phyloP scores from a whole-genome alignment of 495 filamentous ascomycete genomes.

The Penicillium pulvis region DNA sequence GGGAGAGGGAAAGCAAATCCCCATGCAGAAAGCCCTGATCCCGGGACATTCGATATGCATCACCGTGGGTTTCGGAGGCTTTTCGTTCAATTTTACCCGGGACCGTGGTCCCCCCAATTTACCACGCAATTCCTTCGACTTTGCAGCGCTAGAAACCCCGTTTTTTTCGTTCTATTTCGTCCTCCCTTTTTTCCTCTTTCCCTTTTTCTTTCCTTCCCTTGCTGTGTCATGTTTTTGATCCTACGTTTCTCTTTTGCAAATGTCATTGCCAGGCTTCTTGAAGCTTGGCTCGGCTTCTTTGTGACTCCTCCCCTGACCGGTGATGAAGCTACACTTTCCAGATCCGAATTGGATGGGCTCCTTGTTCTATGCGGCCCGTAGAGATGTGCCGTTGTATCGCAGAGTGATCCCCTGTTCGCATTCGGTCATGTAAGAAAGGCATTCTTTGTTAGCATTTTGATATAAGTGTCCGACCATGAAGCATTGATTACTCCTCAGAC shows the following conservation, averaged over 20 bases:
- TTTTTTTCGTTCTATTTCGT: constrained; percentile 26
- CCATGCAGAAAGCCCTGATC: constrained; percentile 29
- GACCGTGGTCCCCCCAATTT: constrained; percentile 1
- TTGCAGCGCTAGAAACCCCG: constrained; percentile 43
- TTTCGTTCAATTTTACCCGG: constrained; percentile 22
- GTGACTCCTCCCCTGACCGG: constrained; percentile 5
- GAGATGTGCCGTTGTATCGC: constrained; percentile 9
- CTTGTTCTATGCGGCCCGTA: constrained; percentile 21
- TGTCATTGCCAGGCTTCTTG: constrained; percentile 21
- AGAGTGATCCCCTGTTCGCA: constrained; percentile 2
- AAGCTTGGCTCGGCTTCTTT: constrained; percentile 18
- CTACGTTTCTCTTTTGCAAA: constrained; percentile 24
- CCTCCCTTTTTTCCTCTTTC: constrained; percentile 25
- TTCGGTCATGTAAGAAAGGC: constrained; percentile 13
- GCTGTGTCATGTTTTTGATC: constrained; percentile 11
- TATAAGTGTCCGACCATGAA: constrained; percentile 10
- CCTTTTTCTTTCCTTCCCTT: constrained; percentile 17
- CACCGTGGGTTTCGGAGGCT: constrained; percentile 32
- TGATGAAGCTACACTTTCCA: constrained; percentile 36
- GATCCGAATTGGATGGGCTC: constrained; percentile 34
- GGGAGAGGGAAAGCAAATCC: constrained; percentile 33
- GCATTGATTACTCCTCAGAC: constrained; percentile 4
- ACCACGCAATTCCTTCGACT: constrained; percentile 27
- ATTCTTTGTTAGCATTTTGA: constrained; percentile 14
- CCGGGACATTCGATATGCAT: constrained; percentile 33